Conservation (phyloP, 78 protist species). For the Guillardia theta region DNA sequence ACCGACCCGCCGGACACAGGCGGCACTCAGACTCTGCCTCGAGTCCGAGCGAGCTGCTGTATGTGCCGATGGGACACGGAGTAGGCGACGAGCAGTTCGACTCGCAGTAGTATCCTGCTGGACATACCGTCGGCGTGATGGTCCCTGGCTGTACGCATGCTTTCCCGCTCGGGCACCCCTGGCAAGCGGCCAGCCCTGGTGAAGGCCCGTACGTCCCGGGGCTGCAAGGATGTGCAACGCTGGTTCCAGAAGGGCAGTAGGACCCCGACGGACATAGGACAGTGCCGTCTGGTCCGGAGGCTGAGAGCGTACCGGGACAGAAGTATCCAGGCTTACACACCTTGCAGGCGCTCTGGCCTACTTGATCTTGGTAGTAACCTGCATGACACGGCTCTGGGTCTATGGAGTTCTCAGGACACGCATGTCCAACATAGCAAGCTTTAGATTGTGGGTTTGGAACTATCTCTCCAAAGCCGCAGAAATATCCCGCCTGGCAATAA, state of each 20-base stretch:
- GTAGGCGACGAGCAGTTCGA: neutral
- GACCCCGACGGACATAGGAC: conserved; percentile 30
- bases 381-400: neutral
- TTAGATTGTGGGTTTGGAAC: neutral
- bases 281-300: neutral
- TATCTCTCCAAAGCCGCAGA: neutral
- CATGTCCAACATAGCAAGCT: neutral
- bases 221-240: conserved; percentile 53
- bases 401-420: neutral
- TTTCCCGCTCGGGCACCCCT: neutral
- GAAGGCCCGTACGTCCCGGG: conserved; percentile 44
- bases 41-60: neutral
- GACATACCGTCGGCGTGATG: neutral
- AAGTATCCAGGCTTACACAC: neutral
- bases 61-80: conserved; percentile 61
- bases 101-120: conserved; percentile 25
- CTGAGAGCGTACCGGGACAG: neutral
- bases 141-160: neutral
- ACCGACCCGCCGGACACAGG: conserved; percentile 57
- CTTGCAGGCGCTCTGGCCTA: neutral
- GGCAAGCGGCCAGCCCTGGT: neutral
- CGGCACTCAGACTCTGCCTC: neutral
- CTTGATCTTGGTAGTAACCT: neutral
- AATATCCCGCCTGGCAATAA: neutral
- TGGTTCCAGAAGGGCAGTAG: neutral